Evolutionary conservation across 306 rosid species (phyloP).

Genomic region (Cyclanthera cordifolia): DNA sequence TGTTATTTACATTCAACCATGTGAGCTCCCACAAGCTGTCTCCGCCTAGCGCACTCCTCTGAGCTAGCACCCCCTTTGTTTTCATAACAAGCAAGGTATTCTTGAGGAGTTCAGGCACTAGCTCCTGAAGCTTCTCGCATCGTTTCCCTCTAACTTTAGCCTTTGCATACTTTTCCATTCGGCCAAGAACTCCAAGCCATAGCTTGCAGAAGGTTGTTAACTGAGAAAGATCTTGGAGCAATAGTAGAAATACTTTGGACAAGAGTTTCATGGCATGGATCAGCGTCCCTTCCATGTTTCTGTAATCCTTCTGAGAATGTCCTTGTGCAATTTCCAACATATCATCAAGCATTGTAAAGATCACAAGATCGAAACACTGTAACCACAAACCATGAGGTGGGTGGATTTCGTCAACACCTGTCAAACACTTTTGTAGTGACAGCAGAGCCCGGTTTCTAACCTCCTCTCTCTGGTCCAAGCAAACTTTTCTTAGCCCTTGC

Average conservation of each 20-base stretch:
- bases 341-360: conserved; percentile 94
- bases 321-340: conserved; percentile 90
- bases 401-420: conserved; percentile 55
- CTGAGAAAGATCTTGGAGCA: conserved; percentile 63
- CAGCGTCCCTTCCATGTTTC: conserved; percentile 97
- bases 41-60: conserved; percentile 80
- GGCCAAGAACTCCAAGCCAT: conserved; percentile 84
- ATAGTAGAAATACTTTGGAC: conserved; percentile 72
- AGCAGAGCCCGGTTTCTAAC: conserved; percentile 84
- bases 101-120: conserved; percentile 78
- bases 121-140: conserved; percentile 81
- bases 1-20: conserved; percentile 82
- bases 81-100: conserved; percentile 74
- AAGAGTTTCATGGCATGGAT: conserved; percentile 71
- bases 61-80: conserved; percentile 53
- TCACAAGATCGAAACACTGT: conserved; percentile 78
- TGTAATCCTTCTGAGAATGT: conserved; percentile 73
- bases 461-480: conserved; percentile 97
- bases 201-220: conserved; percentile 80
- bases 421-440: conserved; percentile 72
- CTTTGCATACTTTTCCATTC: conserved; percentile 86
- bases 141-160: conserved; percentile 75
- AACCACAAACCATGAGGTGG: conserved; percentile 51
- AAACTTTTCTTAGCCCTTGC: conserved; percentile 81
- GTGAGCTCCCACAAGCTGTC: conserved; percentile 96